Base-by-base conservation (phyloP, 208 protist species). In the Wallacemonas sp. region DNA sequence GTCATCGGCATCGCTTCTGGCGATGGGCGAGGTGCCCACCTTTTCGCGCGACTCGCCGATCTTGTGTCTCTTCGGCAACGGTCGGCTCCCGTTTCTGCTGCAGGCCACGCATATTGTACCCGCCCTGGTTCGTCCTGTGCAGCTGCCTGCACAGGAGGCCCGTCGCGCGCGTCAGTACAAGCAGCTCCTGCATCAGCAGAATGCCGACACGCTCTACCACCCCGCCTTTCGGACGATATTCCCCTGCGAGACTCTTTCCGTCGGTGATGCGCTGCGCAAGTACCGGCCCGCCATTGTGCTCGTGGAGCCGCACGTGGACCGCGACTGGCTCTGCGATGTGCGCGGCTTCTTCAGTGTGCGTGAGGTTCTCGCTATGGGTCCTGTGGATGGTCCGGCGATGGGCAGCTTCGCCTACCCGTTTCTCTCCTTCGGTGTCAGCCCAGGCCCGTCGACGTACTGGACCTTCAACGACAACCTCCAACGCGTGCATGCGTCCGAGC, bases 301-400 rank as follows among this genome's bases (percentile, higher is more conserved):
- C 14, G 85, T 92, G 12, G 84, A 91, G 66, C 88, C 88, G 29
- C 88, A 94, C 65, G 69, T 81, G n/a, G 83, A 83, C 54, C 57
- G 81, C 22, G 88, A 94, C 64, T 94, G 71, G 67, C 29, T 92
- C 12, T 74, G 72, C 20, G 85, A 92, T 44, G 20, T 94, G 1
- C 82, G 88, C 18, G 88, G 88, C 44, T 94, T 73, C 59, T 76
- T 75, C 65, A 82, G 70, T n/a, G 79, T 91, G 39, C 74, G 88
- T 28, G 84, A 91, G 71, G 85, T 94, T 52, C 31, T 92, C 29
- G 57, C 61, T 3, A 48, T 92, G 18, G 88, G 88, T 5, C 75
- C 74, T 1, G 70, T 94, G 28, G 88, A 94, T 72, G 81, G 77
- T 23, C 88, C 88, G 0, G 85, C 78, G 11, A 92, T 94, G 85